phyloP scores from a whole-genome alignment of 2,329 filamentous ascomycete genomes.

The Penicillium sp. region DNA sequence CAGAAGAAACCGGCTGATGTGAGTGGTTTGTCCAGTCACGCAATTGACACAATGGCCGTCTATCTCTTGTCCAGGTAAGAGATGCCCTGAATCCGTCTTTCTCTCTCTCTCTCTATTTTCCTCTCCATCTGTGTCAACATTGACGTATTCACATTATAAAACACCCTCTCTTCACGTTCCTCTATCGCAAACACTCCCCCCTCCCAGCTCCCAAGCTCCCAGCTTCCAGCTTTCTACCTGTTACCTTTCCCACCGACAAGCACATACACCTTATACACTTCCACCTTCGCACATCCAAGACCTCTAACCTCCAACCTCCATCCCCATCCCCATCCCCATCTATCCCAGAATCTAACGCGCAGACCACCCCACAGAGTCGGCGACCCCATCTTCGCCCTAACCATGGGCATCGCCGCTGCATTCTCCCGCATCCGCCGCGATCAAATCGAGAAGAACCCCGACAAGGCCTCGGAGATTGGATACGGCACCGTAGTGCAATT shows the following conservation, averaged over 20 bases:
- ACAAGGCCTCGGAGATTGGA: constrained; percentile 30
- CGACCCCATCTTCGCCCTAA: constrained; percentile 50
- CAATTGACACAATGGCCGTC: constrained; percentile 3
- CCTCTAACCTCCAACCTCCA: not conserved
- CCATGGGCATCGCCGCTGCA: constrained; percentile 49
- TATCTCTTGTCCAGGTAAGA: constrained; percentile 2
- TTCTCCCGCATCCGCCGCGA: constrained; percentile 50
- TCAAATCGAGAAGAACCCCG: constrained; percentile 44
- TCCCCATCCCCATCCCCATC: not conserved
- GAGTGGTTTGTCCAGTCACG: not conserved
- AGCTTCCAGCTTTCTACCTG: too few relatives aligned
- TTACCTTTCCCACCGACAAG: too few relatives aligned
- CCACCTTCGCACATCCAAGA: not conserved
- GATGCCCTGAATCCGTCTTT: not conserved
- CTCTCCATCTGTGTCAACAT: too few relatives aligned
- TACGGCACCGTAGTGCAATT: constrained; percentile 25
- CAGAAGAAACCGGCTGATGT: too few relatives aligned
- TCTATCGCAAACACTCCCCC: not conserved
- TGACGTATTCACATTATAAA: not conserved
- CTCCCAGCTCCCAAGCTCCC: too few relatives aligned
- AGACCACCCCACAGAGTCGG: constrained; percentile 33
- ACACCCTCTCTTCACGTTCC: not conserved
- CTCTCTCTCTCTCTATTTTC: too few relatives aligned
- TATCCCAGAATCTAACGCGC: not conserved
- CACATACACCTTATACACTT: not conserved